Percentiles rank a stretch among this genome's conserved stretches.
Evolutionary conservation across 2,329 filamentous ascomycete genomes (phyloP).

Genomic region (Ilyonectria sp.): DNA sequence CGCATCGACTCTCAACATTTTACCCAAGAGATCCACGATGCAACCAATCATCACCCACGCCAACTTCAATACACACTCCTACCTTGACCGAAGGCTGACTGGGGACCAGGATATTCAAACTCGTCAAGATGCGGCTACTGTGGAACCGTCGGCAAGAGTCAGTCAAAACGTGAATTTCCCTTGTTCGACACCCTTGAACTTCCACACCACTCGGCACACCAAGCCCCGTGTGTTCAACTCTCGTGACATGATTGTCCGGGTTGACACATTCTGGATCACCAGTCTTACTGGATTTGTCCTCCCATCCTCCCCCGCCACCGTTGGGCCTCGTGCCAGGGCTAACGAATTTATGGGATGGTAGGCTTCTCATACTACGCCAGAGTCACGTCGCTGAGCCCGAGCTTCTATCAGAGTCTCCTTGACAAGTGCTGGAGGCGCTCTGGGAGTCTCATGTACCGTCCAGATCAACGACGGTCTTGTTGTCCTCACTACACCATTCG

Average conservation of each 20-base stretch:
- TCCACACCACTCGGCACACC: slow-evolving; percentile 22
- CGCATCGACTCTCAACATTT: slow-evolving; percentile 26
- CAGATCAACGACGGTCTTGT: slow-evolving; percentile 84
- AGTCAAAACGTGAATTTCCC: slow-evolving; percentile 62
- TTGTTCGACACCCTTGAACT: slow-evolving; percentile 30
- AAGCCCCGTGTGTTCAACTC: slow-evolving; percentile 10
- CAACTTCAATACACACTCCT: slow-evolving; percentile 26
- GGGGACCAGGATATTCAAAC: slow-evolving; percentile 63
- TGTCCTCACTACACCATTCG: slow-evolving; percentile 93
- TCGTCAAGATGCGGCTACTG: slow-evolving; percentile 70
- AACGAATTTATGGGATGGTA: slow-evolving; percentile 54
- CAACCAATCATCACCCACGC: slow-evolving; percentile 44
- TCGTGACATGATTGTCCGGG: slow-evolving; percentile 28
- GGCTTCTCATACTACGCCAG: slow-evolving; percentile 82
- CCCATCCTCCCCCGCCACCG: slow-evolving; percentile 19
- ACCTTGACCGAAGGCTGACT: slow-evolving; percentile 37
- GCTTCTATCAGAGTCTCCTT: slow-evolving; percentile 80
- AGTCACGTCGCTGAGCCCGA: slow-evolving; percentile 72
- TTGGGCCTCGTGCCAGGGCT: slow-evolving; percentile 35
- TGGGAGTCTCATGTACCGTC: slow-evolving; percentile 80
- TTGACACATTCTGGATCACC: slow-evolving; percentile 18
- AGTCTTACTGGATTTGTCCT: neutral
- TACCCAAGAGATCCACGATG: slow-evolving; percentile 25
- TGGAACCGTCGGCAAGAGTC: slow-evolving; percentile 62
- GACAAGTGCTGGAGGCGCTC: slow-evolving; percentile 86